These are phyloP conservation scores for Linum tenue DNA, from an alignment of 345 rosid genomes.

Conservation along the genomic window DNA sequence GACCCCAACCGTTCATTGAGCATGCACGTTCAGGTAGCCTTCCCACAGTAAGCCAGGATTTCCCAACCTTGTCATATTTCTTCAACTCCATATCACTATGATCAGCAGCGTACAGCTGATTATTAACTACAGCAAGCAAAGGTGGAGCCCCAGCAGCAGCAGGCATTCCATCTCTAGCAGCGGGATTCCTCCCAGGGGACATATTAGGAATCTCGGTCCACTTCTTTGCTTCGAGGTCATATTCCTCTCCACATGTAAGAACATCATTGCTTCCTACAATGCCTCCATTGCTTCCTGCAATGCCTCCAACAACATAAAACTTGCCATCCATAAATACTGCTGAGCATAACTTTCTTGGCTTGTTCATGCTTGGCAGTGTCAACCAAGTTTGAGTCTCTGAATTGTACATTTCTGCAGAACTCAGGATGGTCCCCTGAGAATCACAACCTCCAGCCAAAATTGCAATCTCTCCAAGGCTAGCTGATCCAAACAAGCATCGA, in stretches of 20 bases:
- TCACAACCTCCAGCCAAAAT: conserved; percentile 88
- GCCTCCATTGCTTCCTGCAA: conserved; percentile 66
- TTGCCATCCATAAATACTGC: conserved; percentile 88
- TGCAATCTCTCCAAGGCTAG: conserved; percentile 79
- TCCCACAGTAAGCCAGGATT: conserved; percentile 59
- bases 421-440: conserved; percentile 45
- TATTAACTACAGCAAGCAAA: conserved; percentile 72
- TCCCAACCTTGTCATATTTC: conserved; percentile 55
- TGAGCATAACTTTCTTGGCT: conserved; percentile 84
- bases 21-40: conserved; percentile 72
- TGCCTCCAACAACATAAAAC: conserved; percentile 85
- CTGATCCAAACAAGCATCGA: conserved; percentile 90
- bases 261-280: conserved; percentile 40
- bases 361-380: conserved; percentile 66
- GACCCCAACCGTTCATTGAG: conserved; percentile 94
- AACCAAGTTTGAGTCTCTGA: conserved; percentile 65
- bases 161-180: conserved; percentile 41
- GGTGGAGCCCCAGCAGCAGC: conserved; percentile 82
- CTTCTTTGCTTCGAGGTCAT: conserved; percentile 51
- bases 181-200: conserved; percentile 56
- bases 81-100: conserved; percentile 72
- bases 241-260: conserved; percentile 78
- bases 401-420: conserved; percentile 77
- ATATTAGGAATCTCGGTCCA: conserved; percentile 76
- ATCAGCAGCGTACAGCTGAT: conserved; percentile 77